Conservation (phyloP, 2,329 filamentous ascomycete genomes). For the Periglandula ipomoeae region DNA sequence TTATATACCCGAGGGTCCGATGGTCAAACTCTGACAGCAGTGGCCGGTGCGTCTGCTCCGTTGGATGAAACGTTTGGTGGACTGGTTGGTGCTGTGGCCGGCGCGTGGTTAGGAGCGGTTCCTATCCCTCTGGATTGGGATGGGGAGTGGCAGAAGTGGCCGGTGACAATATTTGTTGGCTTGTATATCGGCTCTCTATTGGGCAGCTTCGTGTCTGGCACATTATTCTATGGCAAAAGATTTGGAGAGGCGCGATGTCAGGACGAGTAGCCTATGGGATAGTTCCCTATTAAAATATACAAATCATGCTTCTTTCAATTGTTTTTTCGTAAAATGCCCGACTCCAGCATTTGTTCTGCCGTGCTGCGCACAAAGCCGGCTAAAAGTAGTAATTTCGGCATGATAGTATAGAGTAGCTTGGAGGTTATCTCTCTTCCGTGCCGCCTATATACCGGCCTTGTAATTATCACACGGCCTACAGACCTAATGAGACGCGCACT, state of each 20-base stretch:
- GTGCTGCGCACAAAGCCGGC: too few species aligned
- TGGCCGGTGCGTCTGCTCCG: constrained; percentile 58
- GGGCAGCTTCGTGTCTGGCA: constrained; percentile 55
- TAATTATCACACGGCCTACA: too few species aligned
- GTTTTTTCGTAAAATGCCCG: too few species aligned
- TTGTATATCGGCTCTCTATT: constrained; percentile 69
- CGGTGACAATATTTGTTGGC: constrained; percentile 80
- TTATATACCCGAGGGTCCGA: constrained; percentile 83
- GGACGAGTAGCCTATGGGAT: constrained; percentile 19
- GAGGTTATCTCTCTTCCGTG: too few species aligned
- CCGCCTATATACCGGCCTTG: too few species aligned
- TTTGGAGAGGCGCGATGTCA: constrained; percentile 20
- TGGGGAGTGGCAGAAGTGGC: constrained; percentile 98
- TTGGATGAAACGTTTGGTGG: constrained; percentile 81
- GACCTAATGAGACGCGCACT: too few species aligned
- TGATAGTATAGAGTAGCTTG: too few species aligned
- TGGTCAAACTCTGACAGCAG: constrained; percentile 56
- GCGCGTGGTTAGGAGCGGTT: constrained; percentile 87
- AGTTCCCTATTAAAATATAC: neutral
- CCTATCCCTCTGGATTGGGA: constrained; percentile 98
- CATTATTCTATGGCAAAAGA: constrained; percentile 36
- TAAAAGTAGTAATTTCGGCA: too few species aligned
- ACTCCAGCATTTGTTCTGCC: too few species aligned
- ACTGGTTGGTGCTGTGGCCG: constrained; percentile 65
- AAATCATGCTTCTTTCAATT: too few species aligned